Evolutionary conservation across 2,329 filamentous ascomycete species (phyloP).

Genomic region (Fusarium solani-melongenae): DNA sequence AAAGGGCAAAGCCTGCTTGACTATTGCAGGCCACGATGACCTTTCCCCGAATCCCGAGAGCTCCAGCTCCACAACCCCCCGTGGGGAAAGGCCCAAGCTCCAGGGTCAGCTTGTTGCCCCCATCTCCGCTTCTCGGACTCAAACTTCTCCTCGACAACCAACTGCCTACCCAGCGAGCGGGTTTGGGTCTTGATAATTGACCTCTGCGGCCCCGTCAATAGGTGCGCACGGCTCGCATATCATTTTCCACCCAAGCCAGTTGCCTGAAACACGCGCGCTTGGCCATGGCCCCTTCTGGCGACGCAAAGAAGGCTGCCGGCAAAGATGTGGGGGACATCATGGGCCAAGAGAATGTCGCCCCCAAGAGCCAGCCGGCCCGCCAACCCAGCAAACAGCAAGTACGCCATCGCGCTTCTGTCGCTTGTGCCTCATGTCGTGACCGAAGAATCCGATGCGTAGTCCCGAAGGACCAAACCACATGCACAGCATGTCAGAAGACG

Average conservation of each 20-base stretch:
- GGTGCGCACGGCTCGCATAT: background rate
- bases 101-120: background rate
- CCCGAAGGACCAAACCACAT: slow-evolving; percentile 60
- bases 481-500: slow-evolving; percentile 63
- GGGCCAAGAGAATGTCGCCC: slow-evolving; percentile 50
- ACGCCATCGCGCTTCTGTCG: slow-evolving; percentile 63
- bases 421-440: slow-evolving; percentile 65
- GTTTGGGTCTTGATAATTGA: background rate
- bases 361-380: slow-evolving; percentile 39
- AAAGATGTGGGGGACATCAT: slow-evolving; percentile 37
- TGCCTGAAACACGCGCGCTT: background rate
- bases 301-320: slow-evolving; percentile 24
- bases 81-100: slow-evolving; percentile 36
- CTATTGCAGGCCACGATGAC: background rate
- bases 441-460: slow-evolving; percentile 63
- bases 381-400: slow-evolving; percentile 51
- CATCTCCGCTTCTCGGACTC: slow-evolving; percentile 26
- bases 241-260: background rate
- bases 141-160: slow-evolving; percentile 23
- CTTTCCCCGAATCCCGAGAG: background rate
- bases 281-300: slow-evolving; percentile 30
- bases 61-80: slow-evolving; percentile 15
- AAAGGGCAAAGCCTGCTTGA: background rate
- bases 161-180: background rate
- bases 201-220: background rate